Evolutionary conservation across 2,329 filamentous ascomycete species (phyloP).

Genomic region (Uncinocarpus reesii): DNA sequence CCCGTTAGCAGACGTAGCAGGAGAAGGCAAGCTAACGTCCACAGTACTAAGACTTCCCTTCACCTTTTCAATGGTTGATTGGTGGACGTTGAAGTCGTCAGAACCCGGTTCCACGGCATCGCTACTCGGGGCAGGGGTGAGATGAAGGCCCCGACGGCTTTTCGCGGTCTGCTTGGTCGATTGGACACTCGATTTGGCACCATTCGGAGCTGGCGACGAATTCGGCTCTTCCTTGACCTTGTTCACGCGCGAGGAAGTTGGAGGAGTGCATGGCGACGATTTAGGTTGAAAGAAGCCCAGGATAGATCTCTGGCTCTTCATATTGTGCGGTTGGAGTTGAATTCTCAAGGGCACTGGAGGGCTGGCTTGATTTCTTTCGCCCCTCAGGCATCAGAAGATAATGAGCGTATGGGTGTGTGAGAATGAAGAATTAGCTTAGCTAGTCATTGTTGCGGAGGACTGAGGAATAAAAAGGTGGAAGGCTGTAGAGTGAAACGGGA

Average conservation of each 20-base stretch:
- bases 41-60: slow-evolving; percentile 42
- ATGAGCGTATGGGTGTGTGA: no score
- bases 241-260: slow-evolving; percentile 21
- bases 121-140: slow-evolving; percentile 72
- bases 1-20: slow-evolving; percentile 37
- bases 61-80: slow-evolving; percentile 15
- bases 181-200: slow-evolving; percentile 24
- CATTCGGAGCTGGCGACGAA: slow-evolving; percentile 13
- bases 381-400: background rate
- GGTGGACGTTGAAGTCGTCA: slow-evolving; percentile 40
- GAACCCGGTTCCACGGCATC: slow-evolving; percentile 61
- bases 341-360: slow-evolving; percentile 13
- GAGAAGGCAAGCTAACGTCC: slow-evolving; percentile 42
- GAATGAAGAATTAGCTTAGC: no score
- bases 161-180: slow-evolving; percentile 35
- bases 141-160: slow-evolving; percentile 34
- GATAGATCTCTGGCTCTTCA: slow-evolving; percentile 60
- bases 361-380: slow-evolving; percentile 5
- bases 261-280: slow-evolving; percentile 38
- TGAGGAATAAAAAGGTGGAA: background rate
- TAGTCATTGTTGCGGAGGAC: background rate
- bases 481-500: no score
- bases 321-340: slow-evolving; percentile 34
- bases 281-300: slow-evolving; percentile 64
- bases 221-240: slow-evolving; percentile 11